These are phyloP conservation scores for Marvania coccoides DNA, from an alignment of 139 green algal species.

Conservation along the genomic window DNA sequence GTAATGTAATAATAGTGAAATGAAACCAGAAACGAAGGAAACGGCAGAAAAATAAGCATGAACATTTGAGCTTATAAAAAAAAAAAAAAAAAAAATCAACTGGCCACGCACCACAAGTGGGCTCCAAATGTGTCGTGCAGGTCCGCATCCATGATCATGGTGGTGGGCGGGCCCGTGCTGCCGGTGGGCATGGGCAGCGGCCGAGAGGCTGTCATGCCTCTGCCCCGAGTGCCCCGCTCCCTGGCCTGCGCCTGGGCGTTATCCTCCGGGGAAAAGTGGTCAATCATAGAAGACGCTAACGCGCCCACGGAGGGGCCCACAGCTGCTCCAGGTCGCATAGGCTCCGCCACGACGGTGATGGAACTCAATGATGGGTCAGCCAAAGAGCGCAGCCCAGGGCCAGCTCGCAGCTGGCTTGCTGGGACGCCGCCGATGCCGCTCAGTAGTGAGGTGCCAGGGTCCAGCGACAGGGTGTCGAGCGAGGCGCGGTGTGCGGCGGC, in stretches of 20 bases:
- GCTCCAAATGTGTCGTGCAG: conserved; percentile 34
- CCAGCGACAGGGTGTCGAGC: background rate
- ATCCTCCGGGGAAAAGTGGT: background rate
- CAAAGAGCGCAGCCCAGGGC: background rate
- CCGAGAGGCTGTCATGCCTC: background rate
- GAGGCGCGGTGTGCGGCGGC: too few relatives aligned
- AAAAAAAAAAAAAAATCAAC: background rate
- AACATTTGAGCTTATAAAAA: too few relatives aligned
- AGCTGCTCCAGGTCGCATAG: background rate
- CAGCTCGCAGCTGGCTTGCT: background rate
- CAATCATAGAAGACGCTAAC: background rate
- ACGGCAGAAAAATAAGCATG: too few relatives aligned
- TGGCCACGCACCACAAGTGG: background rate
- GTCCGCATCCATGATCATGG: conserved; percentile 16
- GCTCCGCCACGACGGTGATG: background rate
- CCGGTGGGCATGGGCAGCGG: background rate
- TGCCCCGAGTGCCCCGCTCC: background rate
- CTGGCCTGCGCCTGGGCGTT: too few relatives aligned
- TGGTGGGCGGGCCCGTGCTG: background rate
- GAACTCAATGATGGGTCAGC: background rate
- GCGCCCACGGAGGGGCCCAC: background rate
- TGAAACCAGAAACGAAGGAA: too few relatives aligned
- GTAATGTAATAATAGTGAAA: too few relatives aligned
- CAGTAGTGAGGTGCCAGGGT: too few relatives aligned
- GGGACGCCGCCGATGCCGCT: too few relatives aligned